A percentile compares a stretch with the other conserved stretches of the same genome.
Evolutionary conservation across 1,284 basidiomycete species (phyloP).

Genomic region (Acaromyces ingoldii): DNA sequence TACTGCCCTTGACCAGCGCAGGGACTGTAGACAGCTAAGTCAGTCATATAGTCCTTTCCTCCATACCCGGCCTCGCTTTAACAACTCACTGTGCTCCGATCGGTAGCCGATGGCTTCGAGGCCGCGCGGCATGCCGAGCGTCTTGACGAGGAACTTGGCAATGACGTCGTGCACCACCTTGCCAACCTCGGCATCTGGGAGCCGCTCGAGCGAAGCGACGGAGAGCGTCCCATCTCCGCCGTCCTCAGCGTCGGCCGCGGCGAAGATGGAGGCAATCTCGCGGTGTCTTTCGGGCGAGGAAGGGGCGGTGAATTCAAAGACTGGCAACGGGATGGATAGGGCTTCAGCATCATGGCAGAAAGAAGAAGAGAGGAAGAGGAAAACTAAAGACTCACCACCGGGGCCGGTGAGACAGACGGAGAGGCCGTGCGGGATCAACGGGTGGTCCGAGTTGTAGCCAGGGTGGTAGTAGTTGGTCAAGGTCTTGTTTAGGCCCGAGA

Average conservation of each 20-base stretch:
- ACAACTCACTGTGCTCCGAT: slow-evolving; percentile 25
- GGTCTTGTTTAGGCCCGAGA: slow-evolving; percentile 73
- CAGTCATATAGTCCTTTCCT: background rate
- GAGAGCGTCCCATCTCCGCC: no score
- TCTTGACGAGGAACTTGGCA: slow-evolving; percentile 75
- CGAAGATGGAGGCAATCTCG: slow-evolving; percentile 80
- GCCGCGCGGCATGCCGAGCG: slow-evolving; percentile 78
- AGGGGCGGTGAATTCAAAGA: slow-evolving; percentile 48
- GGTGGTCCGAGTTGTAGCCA: slow-evolving; percentile 64
- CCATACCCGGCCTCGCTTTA: background rate
- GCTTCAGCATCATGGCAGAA: background rate
- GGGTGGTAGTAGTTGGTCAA: slow-evolving; percentile 57
- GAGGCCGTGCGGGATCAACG: slow-evolving; percentile 75
- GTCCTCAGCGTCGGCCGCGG: slow-evolving; percentile 47
- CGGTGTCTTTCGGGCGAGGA: slow-evolving; percentile 81
- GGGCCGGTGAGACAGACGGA: slow-evolving; percentile 31
- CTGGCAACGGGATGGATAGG: slow-evolving; percentile 1
- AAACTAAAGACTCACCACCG: slow-evolving; percentile 5
- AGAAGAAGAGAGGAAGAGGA: background rate
- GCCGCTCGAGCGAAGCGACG: slow-evolving; percentile 57
- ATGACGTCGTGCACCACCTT: slow-evolving; percentile 79
- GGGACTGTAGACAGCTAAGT: slow-evolving; percentile 19
- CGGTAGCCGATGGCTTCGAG: slow-evolving; percentile 78
- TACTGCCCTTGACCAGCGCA: slow-evolving; percentile 72
- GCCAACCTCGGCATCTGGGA: slow-evolving; percentile 78